These are phyloP conservation scores for Chaetoscypha palmicola DNA, from an alignment of 2,329 filamentous ascomycete species.

Conservation along the genomic window DNA sequence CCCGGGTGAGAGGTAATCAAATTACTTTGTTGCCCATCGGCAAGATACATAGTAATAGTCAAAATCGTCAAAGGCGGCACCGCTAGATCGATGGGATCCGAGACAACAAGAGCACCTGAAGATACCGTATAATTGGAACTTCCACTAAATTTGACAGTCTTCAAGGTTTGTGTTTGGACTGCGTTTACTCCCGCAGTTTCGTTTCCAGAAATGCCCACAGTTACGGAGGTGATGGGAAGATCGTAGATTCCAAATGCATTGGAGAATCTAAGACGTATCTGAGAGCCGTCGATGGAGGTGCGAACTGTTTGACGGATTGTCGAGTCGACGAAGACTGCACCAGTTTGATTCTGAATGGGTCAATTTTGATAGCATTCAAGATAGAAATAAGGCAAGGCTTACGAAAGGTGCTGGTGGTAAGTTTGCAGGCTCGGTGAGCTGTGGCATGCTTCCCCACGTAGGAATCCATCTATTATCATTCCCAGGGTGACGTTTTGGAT, in stretches of 20 bases:
- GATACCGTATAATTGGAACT: constrained; percentile 45
- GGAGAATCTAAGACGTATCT: constrained; percentile 55
- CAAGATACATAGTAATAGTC: constrained; percentile 51
- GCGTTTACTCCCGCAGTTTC: constrained; percentile 45
- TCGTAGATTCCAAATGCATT: constrained; percentile 58
- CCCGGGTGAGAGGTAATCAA: constrained; percentile 59
- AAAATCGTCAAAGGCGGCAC: constrained; percentile 45
- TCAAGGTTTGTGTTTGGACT: constrained; percentile 46
- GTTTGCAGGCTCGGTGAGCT: constrained; percentile 55
- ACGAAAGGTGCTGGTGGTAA: constrained; percentile 55
- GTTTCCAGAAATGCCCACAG: constrained; percentile 48
- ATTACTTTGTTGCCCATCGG: constrained; percentile 47
- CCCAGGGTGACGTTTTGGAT: background rate
- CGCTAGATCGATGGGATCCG: constrained; percentile 52
- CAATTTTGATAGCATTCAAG: background rate
- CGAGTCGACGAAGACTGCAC: constrained; percentile 50
- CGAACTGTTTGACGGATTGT: constrained; percentile 61
- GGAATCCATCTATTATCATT: constrained; percentile 18
- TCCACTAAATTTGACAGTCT: constrained; percentile 52
- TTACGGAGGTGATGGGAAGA: constrained; percentile 52
- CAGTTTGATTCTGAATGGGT: constrained; percentile 29
- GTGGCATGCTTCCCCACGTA: constrained; percentile 60
- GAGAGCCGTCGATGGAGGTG: constrained; percentile 47
- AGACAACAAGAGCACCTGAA: constrained; percentile 49
- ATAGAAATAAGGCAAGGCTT: constrained; percentile 24